These are phyloP conservation scores for Phytophthora megakarya DNA, from an alignment of 352 stramenopile genomes.

Conservation along the genomic window DNA sequence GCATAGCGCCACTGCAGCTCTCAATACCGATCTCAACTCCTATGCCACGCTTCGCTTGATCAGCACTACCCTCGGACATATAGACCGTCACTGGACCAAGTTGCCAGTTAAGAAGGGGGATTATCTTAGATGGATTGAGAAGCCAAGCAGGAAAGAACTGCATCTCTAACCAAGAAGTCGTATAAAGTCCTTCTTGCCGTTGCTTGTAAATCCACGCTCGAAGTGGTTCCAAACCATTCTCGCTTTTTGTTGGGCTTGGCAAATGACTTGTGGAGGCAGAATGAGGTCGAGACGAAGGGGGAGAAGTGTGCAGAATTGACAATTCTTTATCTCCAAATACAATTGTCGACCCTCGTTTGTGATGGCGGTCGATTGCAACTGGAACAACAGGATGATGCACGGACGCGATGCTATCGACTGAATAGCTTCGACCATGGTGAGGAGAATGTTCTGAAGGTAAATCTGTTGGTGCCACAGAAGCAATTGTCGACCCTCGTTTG, in stretches of 20 bases:
- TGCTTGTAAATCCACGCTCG: slow-evolving; percentile 34
- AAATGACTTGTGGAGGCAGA: slow-evolving; percentile 25
- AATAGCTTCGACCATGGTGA: slow-evolving; percentile 32
- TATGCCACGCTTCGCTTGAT: slow-evolving; percentile 18
- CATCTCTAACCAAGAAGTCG: slow-evolving; percentile 33
- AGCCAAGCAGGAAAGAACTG: slow-evolving; percentile 30
- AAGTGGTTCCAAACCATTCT: slow-evolving; percentile 24
- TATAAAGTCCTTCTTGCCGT: slow-evolving; percentile 18
- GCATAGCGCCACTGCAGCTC: slow-evolving; percentile 49
- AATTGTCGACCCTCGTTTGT: slow-evolving; percentile 41
- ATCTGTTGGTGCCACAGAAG: slow-evolving; percentile 19
- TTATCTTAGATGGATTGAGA: slow-evolving; percentile 21
- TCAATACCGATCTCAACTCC: slow-evolving; percentile 54
- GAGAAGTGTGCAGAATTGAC: slow-evolving; percentile 21
- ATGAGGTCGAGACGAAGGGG: slow-evolving; percentile 20
- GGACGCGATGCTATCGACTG: slow-evolving; percentile 18
- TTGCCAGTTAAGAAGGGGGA: slow-evolving; percentile 68
- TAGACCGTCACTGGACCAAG: slow-evolving; percentile 49
- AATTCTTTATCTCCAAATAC: slow-evolving; percentile 9
- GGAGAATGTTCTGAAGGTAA: background rate
- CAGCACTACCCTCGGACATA: slow-evolving; percentile 39
- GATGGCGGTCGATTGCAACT: slow-evolving; percentile 39
- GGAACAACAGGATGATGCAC: slow-evolving; percentile 13
- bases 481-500: too few species aligned
- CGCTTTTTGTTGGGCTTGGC: slow-evolving; percentile 24